phyloP scores from a whole-genome alignment of 495 filamentous ascomycete species.

The Xylaria flabelliformis region DNA sequence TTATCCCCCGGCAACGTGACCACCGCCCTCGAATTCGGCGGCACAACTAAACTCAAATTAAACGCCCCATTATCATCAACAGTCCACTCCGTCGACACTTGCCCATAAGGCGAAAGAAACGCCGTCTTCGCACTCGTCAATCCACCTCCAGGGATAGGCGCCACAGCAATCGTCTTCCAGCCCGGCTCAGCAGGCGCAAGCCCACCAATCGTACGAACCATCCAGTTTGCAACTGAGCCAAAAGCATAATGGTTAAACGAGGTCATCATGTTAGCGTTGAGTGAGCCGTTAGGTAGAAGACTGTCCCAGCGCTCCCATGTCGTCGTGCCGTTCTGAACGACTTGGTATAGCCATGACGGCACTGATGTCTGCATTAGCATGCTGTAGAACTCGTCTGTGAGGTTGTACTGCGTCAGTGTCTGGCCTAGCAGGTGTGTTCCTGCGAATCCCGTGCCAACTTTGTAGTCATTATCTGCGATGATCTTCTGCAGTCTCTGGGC shows the following conservation, averaged over 20 bases:
- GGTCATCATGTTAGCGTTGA: slow-evolving; percentile 62
- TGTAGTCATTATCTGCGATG: slow-evolving; percentile 50
- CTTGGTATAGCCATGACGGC: slow-evolving; percentile 60
- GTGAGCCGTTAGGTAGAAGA: slow-evolving; percentile 54
- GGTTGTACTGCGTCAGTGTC: slow-evolving; percentile 47
- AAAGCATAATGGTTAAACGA: slow-evolving; percentile 56
- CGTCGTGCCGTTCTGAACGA: slow-evolving; percentile 59
- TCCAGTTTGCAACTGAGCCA: slow-evolving; percentile 44
- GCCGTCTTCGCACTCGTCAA: slow-evolving; percentile 39
- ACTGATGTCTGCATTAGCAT: slow-evolving; percentile 44
- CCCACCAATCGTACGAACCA: slow-evolving; percentile 42
- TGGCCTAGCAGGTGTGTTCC: slow-evolving; percentile 58
- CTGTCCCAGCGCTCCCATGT: slow-evolving; percentile 66
- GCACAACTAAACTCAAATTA: slow-evolving; percentile 33
- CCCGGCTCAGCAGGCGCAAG: slow-evolving; percentile 42
- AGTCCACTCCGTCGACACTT: slow-evolving; percentile 34
- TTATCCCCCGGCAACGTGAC: slow-evolving; percentile 31
- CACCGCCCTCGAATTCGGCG: slow-evolving; percentile 38
- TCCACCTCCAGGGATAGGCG: slow-evolving; percentile 39
- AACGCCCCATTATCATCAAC: slow-evolving; percentile 36
- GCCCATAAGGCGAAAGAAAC: slow-evolving; percentile 40
- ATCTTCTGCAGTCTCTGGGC: slow-evolving; percentile 44
- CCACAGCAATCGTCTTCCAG: slow-evolving; percentile 44
- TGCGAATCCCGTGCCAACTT: slow-evolving; percentile 61
- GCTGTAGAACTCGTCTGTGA: slow-evolving; percentile 42